Base-by-base conservation (phyloP, 306 rosid genomes). In the Trifolium pratense region DNA sequence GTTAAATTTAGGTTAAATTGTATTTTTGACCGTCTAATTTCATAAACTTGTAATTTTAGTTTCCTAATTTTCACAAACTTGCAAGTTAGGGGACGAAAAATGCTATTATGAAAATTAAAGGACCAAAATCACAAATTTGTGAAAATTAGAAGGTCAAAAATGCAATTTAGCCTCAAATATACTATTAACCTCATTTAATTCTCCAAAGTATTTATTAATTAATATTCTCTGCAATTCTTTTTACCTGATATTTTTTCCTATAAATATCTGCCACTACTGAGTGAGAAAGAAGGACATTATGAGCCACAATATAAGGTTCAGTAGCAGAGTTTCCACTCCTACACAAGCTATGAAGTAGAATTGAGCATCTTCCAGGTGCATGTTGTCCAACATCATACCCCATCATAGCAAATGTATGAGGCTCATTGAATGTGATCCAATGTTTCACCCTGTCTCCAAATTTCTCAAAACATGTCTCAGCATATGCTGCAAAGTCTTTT, bases 381-480 rank as follows among this genome's bases (percentile, higher is more conserved):
- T 91, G 80, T 13, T 89, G 88, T 20, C 98, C 97, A 3, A 87
- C 69, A 73, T 88, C 98, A 71, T 88, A 91, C 6, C 99, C 99
- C 79, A 87, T 96, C 2, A 81, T 34, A 26, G 93, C 29, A 74
- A 94, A 87, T 15, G 96, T 88, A 55, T 94, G 95, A 0, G 99
- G 96, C 84, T 94, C 97, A 53, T 94, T 90, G 80, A 94, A 91
- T 14, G 99, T 91, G 48, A 91, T 88, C 99, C 99, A 94, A 18
- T 87, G 75, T 82, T 94, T 94, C 68, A 94, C 97, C 55, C 99
- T 86, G 75, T 94, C 97, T 65, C 99, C 99, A 10, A 94, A 94
- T 70, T 84, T 84, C 81, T 88, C 42, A 76, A 94, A 91, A 80
- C 99, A 90, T 57, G 79, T 84, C 78, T 91, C 96, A 6, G 92